Conservation (phyloP, 768 basidiomycete species). For the Artomyces pyxidatus region DNA sequence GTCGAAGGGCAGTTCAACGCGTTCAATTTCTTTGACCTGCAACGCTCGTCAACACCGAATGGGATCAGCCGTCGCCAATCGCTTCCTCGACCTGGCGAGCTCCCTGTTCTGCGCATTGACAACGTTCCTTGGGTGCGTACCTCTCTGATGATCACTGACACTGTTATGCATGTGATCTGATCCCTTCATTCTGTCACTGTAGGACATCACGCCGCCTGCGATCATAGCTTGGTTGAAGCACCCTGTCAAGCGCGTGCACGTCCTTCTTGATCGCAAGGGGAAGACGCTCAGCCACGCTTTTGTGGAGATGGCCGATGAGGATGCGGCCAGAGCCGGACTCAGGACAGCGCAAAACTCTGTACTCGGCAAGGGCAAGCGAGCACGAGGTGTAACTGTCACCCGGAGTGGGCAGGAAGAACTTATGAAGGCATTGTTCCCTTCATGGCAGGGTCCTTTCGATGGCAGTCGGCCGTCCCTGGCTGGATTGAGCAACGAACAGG, state of each 20-base stretch:
- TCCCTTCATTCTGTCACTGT: constrained; percentile 1
- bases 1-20: constrained; percentile 19
- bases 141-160: background rate
- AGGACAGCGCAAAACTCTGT: constrained; percentile 53
- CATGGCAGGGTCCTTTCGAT: constrained; percentile 71
- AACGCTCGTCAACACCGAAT: constrained; percentile 26
- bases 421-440: constrained; percentile 76
- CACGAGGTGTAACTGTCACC: constrained; percentile 79
- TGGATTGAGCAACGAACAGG: constrained; percentile 48
- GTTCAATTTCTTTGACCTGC: constrained; percentile 21
- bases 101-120: constrained; percentile 71
- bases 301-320: constrained; percentile 59
- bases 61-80: constrained; percentile 11
- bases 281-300: constrained; percentile 84
- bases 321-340: constrained; percentile 57
- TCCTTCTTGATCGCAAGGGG: constrained; percentile 72
- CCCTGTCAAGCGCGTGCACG: constrained; percentile 62
- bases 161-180: background rate
- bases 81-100: constrained; percentile 25
- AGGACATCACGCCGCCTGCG: constrained; percentile 81
- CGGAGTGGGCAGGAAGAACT: constrained; percentile 73
- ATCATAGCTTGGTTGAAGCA: constrained; percentile 65
- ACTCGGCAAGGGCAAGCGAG: constrained; percentile 68
- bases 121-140: constrained; percentile 82
- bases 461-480: constrained; percentile 60